These are phyloP conservation scores for Oxytropis ochrocephala DNA, from an alignment of 306 rosid genomes.

Conservation along the genomic window DNA sequence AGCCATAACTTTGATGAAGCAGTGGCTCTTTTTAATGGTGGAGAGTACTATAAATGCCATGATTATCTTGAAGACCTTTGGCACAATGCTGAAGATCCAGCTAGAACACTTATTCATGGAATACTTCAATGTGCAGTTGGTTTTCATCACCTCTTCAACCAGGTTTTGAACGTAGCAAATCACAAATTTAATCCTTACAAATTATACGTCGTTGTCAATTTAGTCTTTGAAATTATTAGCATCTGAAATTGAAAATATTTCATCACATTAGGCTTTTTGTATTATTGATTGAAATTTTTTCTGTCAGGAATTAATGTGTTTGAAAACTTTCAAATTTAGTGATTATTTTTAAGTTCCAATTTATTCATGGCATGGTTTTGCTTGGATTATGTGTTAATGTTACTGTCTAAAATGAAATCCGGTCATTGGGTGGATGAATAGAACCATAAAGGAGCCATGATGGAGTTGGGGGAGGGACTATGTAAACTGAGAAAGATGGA, in stretches of 20 bases:
- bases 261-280: no score
- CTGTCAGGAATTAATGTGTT: no score
- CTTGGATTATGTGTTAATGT: neutral
- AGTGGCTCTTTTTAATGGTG: slow-evolving; percentile 48
- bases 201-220: no score
- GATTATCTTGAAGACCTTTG: slow-evolving; percentile 75
- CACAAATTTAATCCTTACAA: no score
- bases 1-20: slow-evolving; percentile 57
- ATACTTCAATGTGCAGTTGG: slow-evolving; percentile 91
- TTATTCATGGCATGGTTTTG: neutral
- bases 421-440: slow-evolving; percentile 17
- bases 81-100: slow-evolving; percentile 73
- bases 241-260: no score
- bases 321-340: no score
- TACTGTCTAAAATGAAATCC: neutral
- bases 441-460: slow-evolving; percentile 97
- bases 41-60: slow-evolving; percentile 79
- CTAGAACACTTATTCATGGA: slow-evolving; percentile 81
- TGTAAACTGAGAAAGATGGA: slow-evolving; percentile 83
- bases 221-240: no score
- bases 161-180: slow-evolving; percentile 5
- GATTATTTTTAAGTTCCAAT: no score
- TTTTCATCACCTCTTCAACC: slow-evolving; percentile 79
- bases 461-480: slow-evolving; percentile 86
- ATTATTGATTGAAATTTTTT: no score